Conservation (phyloP, 148 eudicot species). For the Rheum nobile region DNA sequence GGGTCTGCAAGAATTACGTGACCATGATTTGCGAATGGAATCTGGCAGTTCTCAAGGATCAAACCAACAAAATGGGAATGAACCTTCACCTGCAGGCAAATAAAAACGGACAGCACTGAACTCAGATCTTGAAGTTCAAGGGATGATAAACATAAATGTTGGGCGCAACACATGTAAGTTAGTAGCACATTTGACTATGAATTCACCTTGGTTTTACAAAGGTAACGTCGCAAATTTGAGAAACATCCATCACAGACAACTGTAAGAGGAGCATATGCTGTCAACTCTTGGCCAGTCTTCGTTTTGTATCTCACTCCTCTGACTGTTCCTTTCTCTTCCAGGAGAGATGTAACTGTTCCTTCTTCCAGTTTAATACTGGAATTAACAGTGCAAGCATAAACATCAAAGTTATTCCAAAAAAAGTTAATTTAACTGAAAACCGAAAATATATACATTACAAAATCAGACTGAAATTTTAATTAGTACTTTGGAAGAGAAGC, state of each 20-base stretch:
- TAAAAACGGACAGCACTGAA: not conserved
- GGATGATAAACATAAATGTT: not conserved
- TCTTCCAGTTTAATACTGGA: slow-evolving; percentile 36
- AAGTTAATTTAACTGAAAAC: not conserved
- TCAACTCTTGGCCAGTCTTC: slow-evolving; percentile 28
- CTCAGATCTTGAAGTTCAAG: not conserved
- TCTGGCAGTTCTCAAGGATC: slow-evolving; percentile 10
- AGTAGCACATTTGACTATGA: not conserved
- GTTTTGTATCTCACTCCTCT: slow-evolving; percentile 41
- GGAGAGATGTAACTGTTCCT: slow-evolving; percentile 41
- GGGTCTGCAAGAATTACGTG: slow-evolving; percentile 10
- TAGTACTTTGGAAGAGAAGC: slow-evolving; percentile 38
- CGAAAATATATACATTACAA: not conserved
- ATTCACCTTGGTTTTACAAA: slow-evolving; percentile 38
- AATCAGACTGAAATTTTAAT: not conserved
- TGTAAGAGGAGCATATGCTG: slow-evolving; percentile 43
- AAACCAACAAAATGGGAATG: slow-evolving; percentile 8
- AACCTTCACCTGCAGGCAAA: slow-evolving; percentile 1
- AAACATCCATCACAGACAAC: slow-evolving; percentile 48
- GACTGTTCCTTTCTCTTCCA: slow-evolving; percentile 37
- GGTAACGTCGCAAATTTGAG: slow-evolving; percentile 41
- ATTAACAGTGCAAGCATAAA: not conserved
- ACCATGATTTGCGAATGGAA: slow-evolving; percentile 12
- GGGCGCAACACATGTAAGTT: not conserved
- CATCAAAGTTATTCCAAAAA: not conserved